These are phyloP conservation scores for Pleomassaria siparia DNA, from an alignment of 2,329 filamentous ascomycete genomes.

Conservation along the genomic window DNA sequence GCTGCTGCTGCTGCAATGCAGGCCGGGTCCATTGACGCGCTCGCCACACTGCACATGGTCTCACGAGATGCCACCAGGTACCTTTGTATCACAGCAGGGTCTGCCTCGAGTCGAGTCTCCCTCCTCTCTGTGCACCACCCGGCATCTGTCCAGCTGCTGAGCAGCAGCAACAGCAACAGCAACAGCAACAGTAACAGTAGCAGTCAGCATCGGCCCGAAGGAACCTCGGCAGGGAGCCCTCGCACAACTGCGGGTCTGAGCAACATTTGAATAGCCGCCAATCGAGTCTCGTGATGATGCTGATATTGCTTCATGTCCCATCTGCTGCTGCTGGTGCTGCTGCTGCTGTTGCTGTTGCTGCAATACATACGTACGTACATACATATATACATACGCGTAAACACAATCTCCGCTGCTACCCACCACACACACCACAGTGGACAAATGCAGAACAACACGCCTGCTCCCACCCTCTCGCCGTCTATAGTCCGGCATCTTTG, in stretches of 20 bases:
- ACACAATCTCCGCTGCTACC: neutral
- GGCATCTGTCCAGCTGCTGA: too few species aligned
- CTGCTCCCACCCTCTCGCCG: constrained; percentile 1
- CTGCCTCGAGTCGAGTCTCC: neutral
- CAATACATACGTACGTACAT: constrained; percentile 9
- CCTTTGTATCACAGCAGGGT: neutral
- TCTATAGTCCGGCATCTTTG: constrained; percentile 14
- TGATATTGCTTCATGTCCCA: constrained; percentile 16
- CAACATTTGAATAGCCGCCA: constrained; percentile 26
- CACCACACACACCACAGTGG: too few species aligned
- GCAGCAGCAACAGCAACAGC: too few species aligned
- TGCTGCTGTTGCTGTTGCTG: constrained; percentile 6
- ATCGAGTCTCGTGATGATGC: constrained; percentile 8
- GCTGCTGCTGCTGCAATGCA: constrained; percentile 6
- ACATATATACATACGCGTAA: neutral
- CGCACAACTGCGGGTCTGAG: too few species aligned
- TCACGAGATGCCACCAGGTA: constrained; percentile 2
- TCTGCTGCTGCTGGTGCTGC: too few species aligned
- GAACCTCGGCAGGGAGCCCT: constrained; percentile 9
- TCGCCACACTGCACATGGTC: constrained; percentile 13
- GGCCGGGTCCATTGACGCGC: constrained; percentile 10
- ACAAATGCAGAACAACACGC: constrained; percentile 1
- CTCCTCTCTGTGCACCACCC: neutral
- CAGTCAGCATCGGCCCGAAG: constrained; percentile 38
- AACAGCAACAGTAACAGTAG: too few species aligned